phyloP scores from a whole-genome alignment of 805 yeast species.

The Nakazawaea anatomiae region DNA sequence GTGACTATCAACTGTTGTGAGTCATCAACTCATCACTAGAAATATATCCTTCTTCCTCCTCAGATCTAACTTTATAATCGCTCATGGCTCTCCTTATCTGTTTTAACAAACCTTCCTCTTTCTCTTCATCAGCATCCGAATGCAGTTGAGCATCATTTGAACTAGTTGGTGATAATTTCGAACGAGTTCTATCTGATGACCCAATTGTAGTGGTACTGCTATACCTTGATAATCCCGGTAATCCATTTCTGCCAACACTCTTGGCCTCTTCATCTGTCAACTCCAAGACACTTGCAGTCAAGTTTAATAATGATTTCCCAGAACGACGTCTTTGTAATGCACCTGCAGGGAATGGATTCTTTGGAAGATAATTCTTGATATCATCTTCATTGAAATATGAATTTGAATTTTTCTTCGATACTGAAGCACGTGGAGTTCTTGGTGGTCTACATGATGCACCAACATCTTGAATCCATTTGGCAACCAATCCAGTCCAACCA shows the following conservation, averaged over 20 bases:
- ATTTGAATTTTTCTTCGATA: conserved; percentile 20
- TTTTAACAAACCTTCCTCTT: conserved; percentile 27
- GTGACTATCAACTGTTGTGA: conserved; percentile 12
- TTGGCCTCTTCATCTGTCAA: conserved; percentile 55
- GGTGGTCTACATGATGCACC: conserved; percentile 64
- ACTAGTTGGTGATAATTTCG: conserved; percentile 8
- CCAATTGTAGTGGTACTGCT: conserved; percentile 7
- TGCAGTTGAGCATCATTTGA: conserved; percentile 2
- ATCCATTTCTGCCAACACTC: conserved; percentile 16
- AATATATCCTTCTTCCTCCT: conserved; percentile 35
- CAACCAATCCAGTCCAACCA: conserved; percentile 95
- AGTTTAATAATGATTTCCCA: conserved; percentile 64
- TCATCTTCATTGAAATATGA: conserved; percentile 23
- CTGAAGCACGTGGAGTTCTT: conserved; percentile 32
- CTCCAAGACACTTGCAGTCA: conserved; percentile 64
- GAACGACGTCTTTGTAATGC: conserved; percentile 60
- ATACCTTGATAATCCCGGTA: conserved; percentile 27
- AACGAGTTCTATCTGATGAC: conserved; percentile 7
- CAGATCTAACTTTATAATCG: conserved; percentile 21
- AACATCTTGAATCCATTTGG: conserved; percentile 85
- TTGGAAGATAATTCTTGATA: conserved; percentile 36
- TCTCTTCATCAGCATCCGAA: conserved; percentile 14
- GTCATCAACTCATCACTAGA: conserved; percentile 58
- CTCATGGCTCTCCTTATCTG: conserved; percentile 39
- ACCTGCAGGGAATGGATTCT: conserved; percentile 40